Conservation (phyloP, 1,284 basidiomycete genomes). For the Tetrapyrgos nigripes region DNA sequence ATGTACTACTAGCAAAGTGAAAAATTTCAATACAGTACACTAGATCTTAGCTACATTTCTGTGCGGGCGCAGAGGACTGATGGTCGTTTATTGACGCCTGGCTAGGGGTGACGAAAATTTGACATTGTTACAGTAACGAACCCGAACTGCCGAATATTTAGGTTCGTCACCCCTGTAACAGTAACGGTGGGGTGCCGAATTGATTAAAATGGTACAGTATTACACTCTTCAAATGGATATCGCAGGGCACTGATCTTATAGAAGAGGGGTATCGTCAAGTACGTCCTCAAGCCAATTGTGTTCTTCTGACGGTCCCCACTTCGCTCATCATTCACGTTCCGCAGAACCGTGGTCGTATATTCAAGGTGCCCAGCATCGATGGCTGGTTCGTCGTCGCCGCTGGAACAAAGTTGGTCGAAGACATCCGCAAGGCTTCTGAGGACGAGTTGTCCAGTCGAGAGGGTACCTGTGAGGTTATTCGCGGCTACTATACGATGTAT, state of each 20-base stretch:
- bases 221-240: background rate
- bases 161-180: too few species aligned
- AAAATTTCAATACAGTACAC: too few species aligned
- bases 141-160: too few species aligned
- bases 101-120: too few species aligned
- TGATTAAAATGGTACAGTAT: too few species aligned
- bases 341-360: constrained; percentile 10
- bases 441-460: constrained; percentile 43
- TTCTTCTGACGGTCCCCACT: background rate
- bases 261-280: constrained; percentile 11
- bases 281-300: background rate
- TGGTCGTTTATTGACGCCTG: too few species aligned
- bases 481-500: constrained; percentile 39
- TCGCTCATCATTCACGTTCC: background rate
- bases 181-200: too few species aligned
- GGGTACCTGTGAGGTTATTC: constrained; percentile 42
- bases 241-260: background rate
- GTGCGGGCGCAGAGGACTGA: too few species aligned
- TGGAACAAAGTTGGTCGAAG: constrained; percentile 40
- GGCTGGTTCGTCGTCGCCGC: constrained; percentile 33
- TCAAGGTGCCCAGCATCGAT: constrained; percentile 15
- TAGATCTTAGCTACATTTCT: too few species aligned
- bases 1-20: too few species aligned
- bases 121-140: too few species aligned
- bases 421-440: constrained; percentile 44